These are phyloP conservation scores for Aristolochia fimbriata DNA, from an alignment of 164 flowering plant species.

Conservation along the genomic window DNA sequence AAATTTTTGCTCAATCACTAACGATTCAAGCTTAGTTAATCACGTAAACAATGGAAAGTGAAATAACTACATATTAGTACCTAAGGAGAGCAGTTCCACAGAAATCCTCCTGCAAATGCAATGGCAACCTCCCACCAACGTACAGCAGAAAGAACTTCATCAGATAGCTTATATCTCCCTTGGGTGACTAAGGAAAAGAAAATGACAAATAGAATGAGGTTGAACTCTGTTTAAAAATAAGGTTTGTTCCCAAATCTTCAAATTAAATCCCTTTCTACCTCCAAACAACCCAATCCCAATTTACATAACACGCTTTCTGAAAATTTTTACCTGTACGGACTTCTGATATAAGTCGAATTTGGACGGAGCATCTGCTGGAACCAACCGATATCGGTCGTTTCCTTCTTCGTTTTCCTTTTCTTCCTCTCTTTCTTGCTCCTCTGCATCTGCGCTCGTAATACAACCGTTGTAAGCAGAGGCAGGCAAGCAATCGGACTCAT, in stretches of 20 bases:
- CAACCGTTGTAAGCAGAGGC: constrained; percentile 8
- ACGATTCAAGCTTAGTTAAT: no score
- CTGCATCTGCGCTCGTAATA: neutral
- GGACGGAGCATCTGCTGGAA: constrained; percentile 32
- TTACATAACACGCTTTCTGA: neutral
- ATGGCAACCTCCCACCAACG: constrained; percentile 78
- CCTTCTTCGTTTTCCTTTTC: constrained; percentile 24
- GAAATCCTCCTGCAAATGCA: constrained; percentile 94
- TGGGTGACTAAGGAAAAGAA: constrained; percentile 55
- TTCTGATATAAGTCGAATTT: constrained; percentile 80
- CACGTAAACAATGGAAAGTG: neutral
- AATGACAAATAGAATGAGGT: no score
- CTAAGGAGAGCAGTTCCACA: constrained; percentile 96
- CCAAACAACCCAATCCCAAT: neutral
- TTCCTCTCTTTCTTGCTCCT: constrained; percentile 12
- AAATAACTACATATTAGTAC: constrained; percentile 20
- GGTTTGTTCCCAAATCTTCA: neutral
- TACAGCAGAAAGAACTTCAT: constrained; percentile 91
- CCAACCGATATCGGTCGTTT: constrained; percentile 1
- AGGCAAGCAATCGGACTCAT: constrained; percentile 1
- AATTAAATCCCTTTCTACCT: neutral
- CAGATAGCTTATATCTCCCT: constrained; percentile 91
- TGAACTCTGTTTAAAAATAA: no score
- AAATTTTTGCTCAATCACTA: neutral
- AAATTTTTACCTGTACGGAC: constrained; percentile 65